Evolutionary conservation across 2,329 filamentous ascomycete species (phyloP).

Genomic region (Piedraia hortae): DNA sequence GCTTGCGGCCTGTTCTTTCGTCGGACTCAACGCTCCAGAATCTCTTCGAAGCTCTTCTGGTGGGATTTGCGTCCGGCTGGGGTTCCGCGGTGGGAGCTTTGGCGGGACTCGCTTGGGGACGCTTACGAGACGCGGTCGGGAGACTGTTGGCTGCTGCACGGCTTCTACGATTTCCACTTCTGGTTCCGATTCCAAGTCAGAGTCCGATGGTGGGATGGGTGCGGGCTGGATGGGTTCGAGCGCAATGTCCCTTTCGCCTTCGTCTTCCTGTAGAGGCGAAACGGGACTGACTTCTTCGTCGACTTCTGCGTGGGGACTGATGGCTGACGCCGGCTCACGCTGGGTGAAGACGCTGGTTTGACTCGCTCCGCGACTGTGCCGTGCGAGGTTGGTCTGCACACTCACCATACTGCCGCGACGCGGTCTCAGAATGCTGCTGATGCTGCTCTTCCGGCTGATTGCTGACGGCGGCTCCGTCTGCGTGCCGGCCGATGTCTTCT

Average conservation of each 20-base stretch:
- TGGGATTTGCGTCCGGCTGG: too few species aligned
- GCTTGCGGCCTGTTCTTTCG: too few species aligned
- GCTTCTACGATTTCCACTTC: constrained; percentile 27
- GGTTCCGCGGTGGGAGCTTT: constrained; percentile 49
- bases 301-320: constrained; percentile 9
- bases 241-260: constrained; percentile 2
- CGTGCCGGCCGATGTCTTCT: constrained; percentile 7
- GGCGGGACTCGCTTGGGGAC: constrained; percentile 61
- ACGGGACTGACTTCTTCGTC: constrained; percentile 4
- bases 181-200: constrained; percentile 19
- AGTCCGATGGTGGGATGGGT: too few species aligned
- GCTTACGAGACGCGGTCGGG: constrained; percentile 53
- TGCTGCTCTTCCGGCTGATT: constrained; percentile 5
- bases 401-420: constrained; percentile 5
- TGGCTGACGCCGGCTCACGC: too few species aligned
- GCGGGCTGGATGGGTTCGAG: constrained; percentile 14
- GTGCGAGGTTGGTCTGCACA: constrained; percentile 1
- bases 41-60: too few species aligned
- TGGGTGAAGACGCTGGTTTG: constrained; percentile 9
- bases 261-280: constrained; percentile 5
- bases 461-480: constrained; percentile 9
- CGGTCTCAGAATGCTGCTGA: too few species aligned
- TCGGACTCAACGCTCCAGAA: too few species aligned
- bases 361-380: background rate
- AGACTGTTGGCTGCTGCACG: constrained; percentile 33